These are phyloP conservation scores for Endoconidiophora laricicola DNA, from an alignment of 2,329 filamentous ascomycete genomes.

Conservation along the genomic window DNA sequence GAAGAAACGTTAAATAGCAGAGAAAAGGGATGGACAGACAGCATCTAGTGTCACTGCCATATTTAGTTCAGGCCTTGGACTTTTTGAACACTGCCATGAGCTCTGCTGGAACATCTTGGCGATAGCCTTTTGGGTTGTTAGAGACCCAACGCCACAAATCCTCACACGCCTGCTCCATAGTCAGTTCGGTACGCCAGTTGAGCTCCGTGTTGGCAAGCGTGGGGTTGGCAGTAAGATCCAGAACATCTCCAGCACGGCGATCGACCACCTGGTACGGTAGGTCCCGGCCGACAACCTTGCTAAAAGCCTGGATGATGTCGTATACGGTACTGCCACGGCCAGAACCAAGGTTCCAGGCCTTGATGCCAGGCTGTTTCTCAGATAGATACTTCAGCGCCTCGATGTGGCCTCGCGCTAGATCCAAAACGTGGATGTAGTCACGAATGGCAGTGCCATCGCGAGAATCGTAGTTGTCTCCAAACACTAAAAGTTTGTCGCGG, in stretches of 20 bases:
- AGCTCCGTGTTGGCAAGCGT: conserved; percentile 75
- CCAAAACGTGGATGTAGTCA: conserved; percentile 95
- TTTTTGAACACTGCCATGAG: conserved; percentile 50
- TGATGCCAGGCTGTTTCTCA: conserved; percentile 69
- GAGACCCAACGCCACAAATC: conserved; percentile 95
- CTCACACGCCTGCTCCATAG: conserved; percentile 80
- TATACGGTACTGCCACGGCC: conserved; percentile 90
- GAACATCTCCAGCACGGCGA: conserved; percentile 73
- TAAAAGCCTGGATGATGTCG: conserved; percentile 94
- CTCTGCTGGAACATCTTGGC: conserved; percentile 73
- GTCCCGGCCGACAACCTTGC: conserved; percentile 65
- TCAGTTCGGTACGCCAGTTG: conserved; percentile 77
- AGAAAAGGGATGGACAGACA: neutral
- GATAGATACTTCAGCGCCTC: conserved; percentile 82
- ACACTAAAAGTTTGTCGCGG: conserved; percentile 83
- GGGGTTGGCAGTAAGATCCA: conserved; percentile 88
- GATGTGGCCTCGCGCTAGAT: conserved; percentile 73
- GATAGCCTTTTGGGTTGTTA: conserved; percentile 92
- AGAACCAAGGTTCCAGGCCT: conserved; percentile 92
- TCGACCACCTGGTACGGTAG: conserved; percentile 74
- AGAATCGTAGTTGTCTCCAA: conserved; percentile 84
- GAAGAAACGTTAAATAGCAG: neutral
- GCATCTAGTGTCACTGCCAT: neutral
- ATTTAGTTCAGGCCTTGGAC: conserved; percentile 22
- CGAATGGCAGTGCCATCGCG: conserved; percentile 86